Percentiles rank a stretch among this genome's conserved stretches.
Evolutionary conservation across 2,329 filamentous ascomycete genomes (phyloP).

Genomic region (Aspergillus uvarum): DNA sequence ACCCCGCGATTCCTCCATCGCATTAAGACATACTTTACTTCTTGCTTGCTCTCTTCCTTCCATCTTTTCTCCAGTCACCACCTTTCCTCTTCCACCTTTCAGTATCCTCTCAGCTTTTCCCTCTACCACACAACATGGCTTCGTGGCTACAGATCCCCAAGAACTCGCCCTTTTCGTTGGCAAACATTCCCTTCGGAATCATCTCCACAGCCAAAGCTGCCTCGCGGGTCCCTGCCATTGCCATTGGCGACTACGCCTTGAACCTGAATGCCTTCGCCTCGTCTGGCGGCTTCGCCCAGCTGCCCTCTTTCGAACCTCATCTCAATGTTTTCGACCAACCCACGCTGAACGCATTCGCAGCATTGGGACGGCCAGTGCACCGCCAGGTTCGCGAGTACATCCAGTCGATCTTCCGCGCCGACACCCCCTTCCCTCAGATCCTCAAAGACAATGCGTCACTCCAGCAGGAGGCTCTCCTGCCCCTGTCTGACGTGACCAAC

Average conservation of each 20-base stretch:
- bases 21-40: neutral
- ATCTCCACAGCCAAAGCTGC: slow-evolving; percentile 62
- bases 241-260: slow-evolving; percentile 70
- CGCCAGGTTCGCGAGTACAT: slow-evolving; percentile 67
- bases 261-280: slow-evolving; percentile 65
- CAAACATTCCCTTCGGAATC: slow-evolving; percentile 82
- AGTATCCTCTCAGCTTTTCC: neutral
- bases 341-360: slow-evolving; percentile 72
- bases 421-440: slow-evolving; percentile 60
- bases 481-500: slow-evolving; percentile 59
- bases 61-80: neutral
- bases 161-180: slow-evolving; percentile 68
- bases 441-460: slow-evolving; percentile 62
- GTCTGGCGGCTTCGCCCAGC: slow-evolving; percentile 58
- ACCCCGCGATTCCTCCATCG: neutral
- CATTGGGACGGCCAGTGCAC: slow-evolving; percentile 67
- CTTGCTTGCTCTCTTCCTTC: too few relatives aligned
- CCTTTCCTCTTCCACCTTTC: neutral
- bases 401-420: slow-evolving; percentile 63
- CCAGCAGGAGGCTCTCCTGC: slow-evolving; percentile 59
- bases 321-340: slow-evolving; percentile 62
- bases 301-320: slow-evolving; percentile 59
- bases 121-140: slow-evolving; percentile 33
- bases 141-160: slow-evolving; percentile 63
- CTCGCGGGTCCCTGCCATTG: slow-evolving; percentile 64